Percentiles rank a stretch among this genome's conserved stretches.
Conservation (phyloP, 257 asterid species). For the Solanum microdontum region DNA sequence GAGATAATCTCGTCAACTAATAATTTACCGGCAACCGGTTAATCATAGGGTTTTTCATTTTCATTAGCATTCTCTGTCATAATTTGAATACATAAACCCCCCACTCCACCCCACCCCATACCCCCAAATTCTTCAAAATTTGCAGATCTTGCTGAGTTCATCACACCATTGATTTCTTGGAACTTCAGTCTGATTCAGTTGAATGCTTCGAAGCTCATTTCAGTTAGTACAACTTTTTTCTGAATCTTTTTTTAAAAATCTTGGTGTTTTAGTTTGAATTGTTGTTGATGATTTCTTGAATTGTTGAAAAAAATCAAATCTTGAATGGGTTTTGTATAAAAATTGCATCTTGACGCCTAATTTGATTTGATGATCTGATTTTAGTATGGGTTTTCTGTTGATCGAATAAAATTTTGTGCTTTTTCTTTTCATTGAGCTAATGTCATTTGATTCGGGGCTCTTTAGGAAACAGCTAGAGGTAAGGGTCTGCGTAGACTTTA, state of each 20-base stretch:
- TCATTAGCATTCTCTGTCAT: neutral
- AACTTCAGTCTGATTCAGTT: neutral
- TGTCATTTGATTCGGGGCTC: neutral
- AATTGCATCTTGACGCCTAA: neutral
- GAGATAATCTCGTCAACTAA: neutral
- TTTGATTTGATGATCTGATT: neutral
- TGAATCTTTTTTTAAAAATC: neutral
- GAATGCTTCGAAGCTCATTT: neutral
- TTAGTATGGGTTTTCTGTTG: neutral
- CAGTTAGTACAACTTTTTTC: neutral
- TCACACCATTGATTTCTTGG: neutral
- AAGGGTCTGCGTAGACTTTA: neutral
- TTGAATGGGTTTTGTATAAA: neutral
- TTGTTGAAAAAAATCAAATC: neutral
- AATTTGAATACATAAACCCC: neutral
- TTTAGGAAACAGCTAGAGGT: neutral
- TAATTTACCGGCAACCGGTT: neutral
- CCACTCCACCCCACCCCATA: neutral
- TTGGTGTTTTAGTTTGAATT: neutral
- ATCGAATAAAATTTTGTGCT: neutral
- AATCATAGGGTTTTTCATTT: neutral
- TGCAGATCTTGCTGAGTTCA: neutral
- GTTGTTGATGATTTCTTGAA: neutral
- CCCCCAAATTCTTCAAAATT: neutral
- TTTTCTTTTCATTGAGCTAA: neutral